Evolutionary conservation across 352 stramenopile genomes (phyloP).

Genomic region (Globisporangium rhizosaccharum): DNA sequence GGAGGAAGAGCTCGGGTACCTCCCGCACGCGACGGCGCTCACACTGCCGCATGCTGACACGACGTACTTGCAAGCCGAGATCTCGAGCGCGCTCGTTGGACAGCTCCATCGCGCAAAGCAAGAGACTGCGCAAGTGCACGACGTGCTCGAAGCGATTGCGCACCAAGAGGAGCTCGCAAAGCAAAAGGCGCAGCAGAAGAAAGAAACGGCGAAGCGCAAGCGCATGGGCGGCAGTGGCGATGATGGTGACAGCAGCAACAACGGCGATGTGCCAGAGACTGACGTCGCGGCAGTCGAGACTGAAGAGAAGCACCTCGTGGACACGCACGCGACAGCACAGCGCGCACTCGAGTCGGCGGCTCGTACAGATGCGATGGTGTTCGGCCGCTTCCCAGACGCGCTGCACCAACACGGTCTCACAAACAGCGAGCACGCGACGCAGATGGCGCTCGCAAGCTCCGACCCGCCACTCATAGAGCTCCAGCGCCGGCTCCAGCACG

Average conservation of each 20-base stretch:
- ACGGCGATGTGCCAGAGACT: conserved; percentile 28
- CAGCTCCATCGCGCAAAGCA: conserved; percentile 61
- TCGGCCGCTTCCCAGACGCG: conserved; percentile 53
- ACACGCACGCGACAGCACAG: conserved; percentile 26
- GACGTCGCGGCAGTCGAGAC: conserved; percentile 19
- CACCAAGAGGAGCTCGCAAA: conserved; percentile 46
- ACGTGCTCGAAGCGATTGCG: conserved; percentile 51
- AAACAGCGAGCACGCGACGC: conserved; percentile 40
- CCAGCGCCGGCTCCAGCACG: conserved; percentile 37
- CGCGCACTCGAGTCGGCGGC: conserved; percentile 21
- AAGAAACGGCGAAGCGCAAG: conserved; percentile 14
- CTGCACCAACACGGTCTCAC: conserved; percentile 66
- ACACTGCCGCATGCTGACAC: conserved; percentile 40
- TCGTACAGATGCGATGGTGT: conserved; percentile 57
- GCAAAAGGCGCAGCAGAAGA: conserved; percentile 37
- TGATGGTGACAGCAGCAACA: no score
- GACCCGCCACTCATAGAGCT: conserved; percentile 47
- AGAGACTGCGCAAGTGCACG: conserved; percentile 31
- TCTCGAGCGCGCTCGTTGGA: conserved; percentile 54
- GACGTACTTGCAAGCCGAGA: conserved; percentile 52
- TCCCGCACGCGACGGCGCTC: conserved; percentile 38
- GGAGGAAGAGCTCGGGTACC: conserved; percentile 78
- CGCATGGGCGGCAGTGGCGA: conserved; percentile 5
- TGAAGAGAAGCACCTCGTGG: conserved; percentile 48
- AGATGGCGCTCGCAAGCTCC: conserved; percentile 46